Percentiles rank a stretch among this genome's conserved stretches.
Evolutionary conservation across 352 stramenopile species (phyloP).

Genomic region (Ophiocytium majus): DNA sequence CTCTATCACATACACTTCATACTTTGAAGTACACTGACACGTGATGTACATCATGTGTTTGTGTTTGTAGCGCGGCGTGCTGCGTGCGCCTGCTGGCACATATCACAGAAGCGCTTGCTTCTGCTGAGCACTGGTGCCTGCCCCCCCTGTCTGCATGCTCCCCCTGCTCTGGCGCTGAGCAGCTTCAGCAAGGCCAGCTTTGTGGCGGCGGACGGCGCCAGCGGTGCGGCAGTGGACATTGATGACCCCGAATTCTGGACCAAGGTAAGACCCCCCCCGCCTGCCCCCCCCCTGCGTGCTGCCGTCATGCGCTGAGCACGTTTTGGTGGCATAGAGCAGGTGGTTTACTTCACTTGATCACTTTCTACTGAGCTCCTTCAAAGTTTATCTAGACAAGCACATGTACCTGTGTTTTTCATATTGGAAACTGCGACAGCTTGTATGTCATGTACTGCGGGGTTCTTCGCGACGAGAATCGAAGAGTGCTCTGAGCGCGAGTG

Average conservation of each 20-base stretch:
- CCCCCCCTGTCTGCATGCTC: too few relatives aligned
- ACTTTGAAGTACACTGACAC: too few relatives aligned
- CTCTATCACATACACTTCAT: too few relatives aligned
- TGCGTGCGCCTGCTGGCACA: too few relatives aligned
- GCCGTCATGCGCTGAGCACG: not conserved
- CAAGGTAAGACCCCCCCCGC: slow-evolving; percentile 31
- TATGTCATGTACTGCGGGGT: not conserved
- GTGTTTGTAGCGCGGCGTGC: too few relatives aligned
- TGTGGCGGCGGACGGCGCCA: slow-evolving; percentile 16
- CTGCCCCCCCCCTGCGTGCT: not conserved
- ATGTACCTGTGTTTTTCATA: not conserved
- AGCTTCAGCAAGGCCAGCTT: slow-evolving; percentile 54
- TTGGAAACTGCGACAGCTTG: not conserved
- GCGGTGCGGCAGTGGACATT: slow-evolving; percentile 74
- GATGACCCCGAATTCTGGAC: slow-evolving; percentile 93
- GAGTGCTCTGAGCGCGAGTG: too few relatives aligned
- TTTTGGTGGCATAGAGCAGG: not conserved
- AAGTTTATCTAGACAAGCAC: not conserved
- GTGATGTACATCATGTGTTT: too few relatives aligned
- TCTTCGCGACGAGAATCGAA: too few relatives aligned
- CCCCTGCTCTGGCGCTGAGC: too few relatives aligned
- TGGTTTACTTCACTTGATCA: not conserved
- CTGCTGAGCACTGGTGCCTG: too few relatives aligned
- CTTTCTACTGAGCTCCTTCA: not conserved
- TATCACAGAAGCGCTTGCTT: too few relatives aligned